Base-by-base conservation (phyloP, 1,284 basidiomycete species). In the Fomitopsis schrenkii region DNA sequence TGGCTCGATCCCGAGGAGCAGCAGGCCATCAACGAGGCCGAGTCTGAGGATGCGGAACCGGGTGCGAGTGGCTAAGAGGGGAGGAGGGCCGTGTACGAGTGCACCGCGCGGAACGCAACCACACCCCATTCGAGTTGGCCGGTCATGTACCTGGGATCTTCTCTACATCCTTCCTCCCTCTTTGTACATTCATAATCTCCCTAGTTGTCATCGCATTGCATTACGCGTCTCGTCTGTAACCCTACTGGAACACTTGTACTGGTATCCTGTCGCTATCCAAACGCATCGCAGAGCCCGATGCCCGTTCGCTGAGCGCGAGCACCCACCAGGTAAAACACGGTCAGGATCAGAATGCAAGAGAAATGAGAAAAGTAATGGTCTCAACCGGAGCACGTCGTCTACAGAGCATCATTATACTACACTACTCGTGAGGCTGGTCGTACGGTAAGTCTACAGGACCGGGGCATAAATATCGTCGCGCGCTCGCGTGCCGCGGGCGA, bases 1-100 rank as follows among this genome's bases (percentile, higher is more conserved):
- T 95, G 94, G 94, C 76, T 95, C 61, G 94, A 95, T 75, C 87
- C 88, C 0, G 89, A 89, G 55, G 90, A 92, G 68, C 83, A 83
- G 67, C 79, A 79, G 59, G 80, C 78, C 64, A 73, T 71, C 58
- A 70, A 70, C 54, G 69, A 73, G 60, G 70, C 38, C 2, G 38
- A 67, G 52, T 30, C 33, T 15, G 48, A 9, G 12, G 50, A n/a
- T 36, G 50, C 50, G n/a, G 35, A 14, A 7, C 28, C 35, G 7
- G 52, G 5, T 6, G 48, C 28, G 48, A 50, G 48, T 33, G 48
- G 28, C 26, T 50, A 26, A 50, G 48, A 22, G 7, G 2, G 12
- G n/a, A n/a, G 17, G 15, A 14, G n/a, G 41, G n/a, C n/a, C 22
- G 22, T 45, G n/a, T 22, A 42, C 2, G 35, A 36, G 35, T 36